Evolutionary conservation across 2,329 filamentous ascomycete genomes (phyloP).

Genomic region (Xylariales sp.): DNA sequence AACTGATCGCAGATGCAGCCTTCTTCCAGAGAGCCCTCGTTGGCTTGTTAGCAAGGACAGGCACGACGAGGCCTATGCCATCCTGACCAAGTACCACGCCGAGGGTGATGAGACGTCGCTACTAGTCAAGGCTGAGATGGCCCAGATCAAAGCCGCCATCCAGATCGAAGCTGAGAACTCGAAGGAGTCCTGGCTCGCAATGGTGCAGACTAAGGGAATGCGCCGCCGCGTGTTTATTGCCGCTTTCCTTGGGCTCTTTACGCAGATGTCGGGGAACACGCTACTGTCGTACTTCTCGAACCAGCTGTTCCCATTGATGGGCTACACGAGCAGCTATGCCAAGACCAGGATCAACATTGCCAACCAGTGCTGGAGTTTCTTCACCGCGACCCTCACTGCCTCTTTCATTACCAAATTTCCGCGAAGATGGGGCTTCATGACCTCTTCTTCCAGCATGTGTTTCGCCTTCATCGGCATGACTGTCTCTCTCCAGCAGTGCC

Average conservation of each 20-base stretch:
- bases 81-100: conserved; percentile 40
- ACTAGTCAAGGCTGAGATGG: conserved; percentile 50
- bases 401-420: conserved; percentile 39
- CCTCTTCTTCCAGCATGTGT: no score
- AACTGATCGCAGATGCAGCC: no score
- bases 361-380: conserved; percentile 43
- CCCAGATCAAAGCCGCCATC: conserved; percentile 52
- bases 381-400: conserved; percentile 33
- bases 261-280: conserved; percentile 35
- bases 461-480: no score
- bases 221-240: conserved; percentile 32
- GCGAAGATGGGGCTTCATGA: no score
- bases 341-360: conserved; percentile 41
- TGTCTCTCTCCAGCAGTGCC: no score
- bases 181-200: conserved; percentile 38
- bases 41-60: conserved; percentile 51
- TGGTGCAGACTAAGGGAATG: conserved; percentile 35
- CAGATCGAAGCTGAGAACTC: conserved; percentile 46
- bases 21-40: conserved; percentile 57
- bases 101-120: conserved; percentile 20
- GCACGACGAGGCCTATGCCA: conserved; percentile 41
- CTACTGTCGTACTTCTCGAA: conserved; percentile 35
- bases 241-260: conserved; percentile 32
- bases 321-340: conserved; percentile 34
- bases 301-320: conserved; percentile 40